These are phyloP conservation scores for Aspergillus arachidicola DNA, from an alignment of 2,329 filamentous ascomycete species.

Conservation along the genomic window DNA sequence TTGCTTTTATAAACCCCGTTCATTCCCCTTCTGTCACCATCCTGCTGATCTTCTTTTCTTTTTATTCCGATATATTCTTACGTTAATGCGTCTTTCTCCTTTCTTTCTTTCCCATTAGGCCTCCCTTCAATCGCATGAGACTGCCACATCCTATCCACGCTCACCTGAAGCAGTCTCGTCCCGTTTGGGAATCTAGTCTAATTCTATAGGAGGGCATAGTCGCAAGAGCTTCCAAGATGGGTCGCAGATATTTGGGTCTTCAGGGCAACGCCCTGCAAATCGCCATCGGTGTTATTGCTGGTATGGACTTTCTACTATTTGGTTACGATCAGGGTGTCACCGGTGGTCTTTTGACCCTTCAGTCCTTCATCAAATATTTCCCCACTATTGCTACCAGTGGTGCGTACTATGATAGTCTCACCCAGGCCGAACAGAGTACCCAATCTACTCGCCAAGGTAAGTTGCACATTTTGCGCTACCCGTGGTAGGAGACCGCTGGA, in stretches of 20 bases:
- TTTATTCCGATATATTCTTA: not conserved
- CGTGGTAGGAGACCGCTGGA: not conserved
- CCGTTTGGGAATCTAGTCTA: not conserved
- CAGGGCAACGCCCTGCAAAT: conserved; percentile 44
- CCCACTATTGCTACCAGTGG: conserved; percentile 41
- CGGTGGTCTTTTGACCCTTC: conserved; percentile 47
- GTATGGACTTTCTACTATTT: conserved; percentile 44
- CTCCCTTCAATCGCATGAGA: conserved; percentile 9
- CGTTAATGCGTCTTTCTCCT: not conserved
- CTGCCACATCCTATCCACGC: not conserved
- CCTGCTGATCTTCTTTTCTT: conserved; percentile 25
- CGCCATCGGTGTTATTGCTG: conserved; percentile 48
- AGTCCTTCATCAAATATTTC: conserved; percentile 45
- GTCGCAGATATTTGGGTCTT: conserved; percentile 42
- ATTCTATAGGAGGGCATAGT: not conserved
- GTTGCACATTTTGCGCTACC: not conserved
- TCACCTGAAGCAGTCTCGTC: not conserved
- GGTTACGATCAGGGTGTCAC: conserved; percentile 48
- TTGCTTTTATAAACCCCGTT: conserved; percentile 18
- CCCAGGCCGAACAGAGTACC: conserved; percentile 20
- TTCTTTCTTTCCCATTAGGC: not conserved
- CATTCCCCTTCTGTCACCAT: conserved; percentile 16
- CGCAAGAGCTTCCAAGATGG: conserved; percentile 21
- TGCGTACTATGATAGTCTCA: conserved; percentile 19
- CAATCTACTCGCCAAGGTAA: conserved; percentile 41